phyloP scores from a whole-genome alignment of 768 basidiomycete genomes.

The Auricularia heimuer region DNA sequence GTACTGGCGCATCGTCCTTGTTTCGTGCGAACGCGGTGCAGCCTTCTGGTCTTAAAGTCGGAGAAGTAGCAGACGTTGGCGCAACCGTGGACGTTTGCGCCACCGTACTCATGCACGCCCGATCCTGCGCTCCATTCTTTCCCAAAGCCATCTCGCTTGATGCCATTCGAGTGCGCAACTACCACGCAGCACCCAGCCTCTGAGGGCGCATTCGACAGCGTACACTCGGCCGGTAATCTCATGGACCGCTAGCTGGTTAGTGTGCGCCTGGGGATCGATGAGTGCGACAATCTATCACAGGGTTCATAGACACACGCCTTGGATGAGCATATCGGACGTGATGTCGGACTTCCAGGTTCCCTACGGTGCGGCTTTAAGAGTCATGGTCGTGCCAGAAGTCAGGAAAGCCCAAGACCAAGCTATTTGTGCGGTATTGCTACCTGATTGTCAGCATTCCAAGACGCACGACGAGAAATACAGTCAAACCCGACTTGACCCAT shows the following conservation, averaged over 20 bases:
- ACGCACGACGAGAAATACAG: too few relatives aligned
- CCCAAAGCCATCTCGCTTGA: constrained; percentile 38
- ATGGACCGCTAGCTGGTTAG: constrained; percentile 43
- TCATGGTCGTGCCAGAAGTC: too few relatives aligned
- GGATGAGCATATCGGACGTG: constrained; percentile 40
- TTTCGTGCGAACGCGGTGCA: not conserved
- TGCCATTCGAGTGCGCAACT: constrained; percentile 36
- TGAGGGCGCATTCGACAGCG: constrained; percentile 51
- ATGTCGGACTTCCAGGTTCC: constrained; percentile 57
- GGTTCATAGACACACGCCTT: constrained; percentile 25
- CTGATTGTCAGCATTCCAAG: too few relatives aligned
- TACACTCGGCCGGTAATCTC: constrained; percentile 31
- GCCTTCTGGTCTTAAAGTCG: constrained; percentile 21
- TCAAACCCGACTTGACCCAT: too few relatives aligned
- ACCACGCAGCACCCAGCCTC: constrained; percentile 48
- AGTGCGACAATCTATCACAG: not conserved
- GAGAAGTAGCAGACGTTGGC: constrained; percentile 50
- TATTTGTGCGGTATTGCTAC: too few relatives aligned
- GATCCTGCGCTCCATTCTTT: constrained; percentile 46
- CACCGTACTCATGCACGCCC: constrained; percentile 64
- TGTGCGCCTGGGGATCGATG: not conserved
- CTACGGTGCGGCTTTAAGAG: constrained; percentile 32
- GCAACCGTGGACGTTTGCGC: constrained; percentile 45
- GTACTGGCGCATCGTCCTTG: not conserved
- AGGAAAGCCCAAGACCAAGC: too few relatives aligned